These are phyloP conservation scores for Rhododendron ovatum DNA, from an alignment of 148 eudicot genomes.

Conservation along the genomic window DNA sequence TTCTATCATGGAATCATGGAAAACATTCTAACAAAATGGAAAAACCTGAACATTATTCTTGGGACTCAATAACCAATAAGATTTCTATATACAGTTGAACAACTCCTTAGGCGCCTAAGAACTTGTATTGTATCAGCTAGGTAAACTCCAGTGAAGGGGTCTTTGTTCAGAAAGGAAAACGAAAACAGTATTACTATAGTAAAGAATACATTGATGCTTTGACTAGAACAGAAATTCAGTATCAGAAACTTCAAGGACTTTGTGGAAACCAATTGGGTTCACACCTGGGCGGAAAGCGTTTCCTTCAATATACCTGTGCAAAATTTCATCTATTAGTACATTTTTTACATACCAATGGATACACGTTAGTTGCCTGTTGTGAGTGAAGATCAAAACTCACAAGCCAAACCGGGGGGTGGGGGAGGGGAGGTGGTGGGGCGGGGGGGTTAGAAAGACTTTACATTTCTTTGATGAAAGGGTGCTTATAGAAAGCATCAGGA, in stretches of 20 bases:
- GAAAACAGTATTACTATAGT: background rate
- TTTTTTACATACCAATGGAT: background rate
- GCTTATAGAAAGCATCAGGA: constrained; percentile 93
- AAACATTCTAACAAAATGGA: background rate
- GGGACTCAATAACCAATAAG: background rate
- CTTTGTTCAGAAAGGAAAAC: background rate
- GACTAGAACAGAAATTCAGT: constrained; percentile 66
- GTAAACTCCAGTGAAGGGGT: background rate
- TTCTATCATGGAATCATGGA: background rate
- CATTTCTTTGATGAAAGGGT: constrained; percentile 89
- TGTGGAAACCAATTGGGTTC: constrained; percentile 84
- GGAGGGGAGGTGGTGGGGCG: too few relatives aligned
- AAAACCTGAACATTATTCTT: background rate
- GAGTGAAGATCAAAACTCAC: constrained; percentile 35
- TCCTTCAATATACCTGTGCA: constrained; percentile 83
- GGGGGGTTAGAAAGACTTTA: constrained; percentile 19
- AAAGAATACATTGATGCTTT: background rate
- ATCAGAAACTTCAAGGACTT: constrained; percentile 85
- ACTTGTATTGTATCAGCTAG: background rate
- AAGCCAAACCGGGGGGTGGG: background rate
- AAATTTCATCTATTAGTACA: background rate
- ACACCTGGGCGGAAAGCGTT: constrained; percentile 84
- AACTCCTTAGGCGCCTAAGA: background rate
- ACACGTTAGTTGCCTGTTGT: background rate
- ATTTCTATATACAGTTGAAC: background rate